A percentile compares a stretch with the other conserved stretches of the same genome.
These are phyloP conservation scores for Skeletonema marinoi DNA, from an alignment of 108 stramenopile species.

Conservation along the genomic window DNA sequence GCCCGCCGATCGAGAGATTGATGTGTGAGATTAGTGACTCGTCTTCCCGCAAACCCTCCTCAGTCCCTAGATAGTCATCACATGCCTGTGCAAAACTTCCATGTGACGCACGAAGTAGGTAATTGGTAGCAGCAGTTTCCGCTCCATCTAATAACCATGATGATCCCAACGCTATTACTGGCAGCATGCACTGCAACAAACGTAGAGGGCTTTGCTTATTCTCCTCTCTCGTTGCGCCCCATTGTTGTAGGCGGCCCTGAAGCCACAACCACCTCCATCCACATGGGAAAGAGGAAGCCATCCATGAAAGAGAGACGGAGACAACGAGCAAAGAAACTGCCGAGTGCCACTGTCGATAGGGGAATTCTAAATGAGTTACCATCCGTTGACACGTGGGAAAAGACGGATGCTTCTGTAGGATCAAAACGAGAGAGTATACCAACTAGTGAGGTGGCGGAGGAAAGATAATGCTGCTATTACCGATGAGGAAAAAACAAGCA, in stretches of 20 bases:
- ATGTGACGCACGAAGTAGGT: neutral
- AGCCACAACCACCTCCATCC: conserved; percentile 11
- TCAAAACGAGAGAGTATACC: neutral
- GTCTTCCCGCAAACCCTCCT: neutral
- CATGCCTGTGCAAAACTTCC: neutral
- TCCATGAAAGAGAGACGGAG: conserved; percentile 44
- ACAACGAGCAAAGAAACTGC: conserved; percentile 22
- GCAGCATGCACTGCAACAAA: neutral
- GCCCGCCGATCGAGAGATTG: too few species aligned
- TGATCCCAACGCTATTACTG: neutral
- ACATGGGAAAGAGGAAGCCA: conserved; percentile 29
- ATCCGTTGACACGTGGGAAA: conserved; percentile 19
- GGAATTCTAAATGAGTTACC: conserved; percentile 3
- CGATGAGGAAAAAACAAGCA: neutral
- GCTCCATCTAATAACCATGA: neutral
- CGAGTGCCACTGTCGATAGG: conserved; percentile 13
- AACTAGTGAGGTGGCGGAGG: neutral
- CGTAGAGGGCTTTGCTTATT: neutral
- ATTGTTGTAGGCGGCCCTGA: neutral
- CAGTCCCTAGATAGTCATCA: neutral
- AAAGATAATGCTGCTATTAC: too few species aligned
- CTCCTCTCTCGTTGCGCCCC: neutral
- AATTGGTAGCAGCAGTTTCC: neutral
- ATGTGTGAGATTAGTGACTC: neutral
- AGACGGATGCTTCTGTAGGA: conserved; percentile 8